These are phyloP conservation scores for Galerina sulciceps DNA, from an alignment of 768 basidiomycete genomes.

Conservation along the genomic window DNA sequence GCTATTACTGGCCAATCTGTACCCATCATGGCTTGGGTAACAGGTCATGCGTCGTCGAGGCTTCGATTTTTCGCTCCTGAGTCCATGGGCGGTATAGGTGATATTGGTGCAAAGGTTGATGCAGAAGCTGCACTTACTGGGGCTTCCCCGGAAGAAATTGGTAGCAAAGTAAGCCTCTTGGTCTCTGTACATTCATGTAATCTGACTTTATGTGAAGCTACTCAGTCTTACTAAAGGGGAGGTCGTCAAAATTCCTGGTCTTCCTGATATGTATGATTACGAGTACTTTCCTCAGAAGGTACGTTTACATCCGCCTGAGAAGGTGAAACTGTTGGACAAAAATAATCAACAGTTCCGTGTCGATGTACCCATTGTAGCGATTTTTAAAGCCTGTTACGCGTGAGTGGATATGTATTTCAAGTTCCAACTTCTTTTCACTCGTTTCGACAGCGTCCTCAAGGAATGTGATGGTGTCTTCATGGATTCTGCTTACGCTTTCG, in stretches of 20 bases:
- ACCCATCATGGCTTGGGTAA: conserved; percentile 8
- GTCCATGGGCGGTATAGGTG: conserved; percentile 5
- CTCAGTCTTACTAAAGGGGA: background rate
- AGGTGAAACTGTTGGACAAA: background rate
- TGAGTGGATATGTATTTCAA: background rate
- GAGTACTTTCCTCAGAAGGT: background rate
- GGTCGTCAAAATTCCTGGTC: background rate
- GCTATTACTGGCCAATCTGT: conserved; percentile 7
- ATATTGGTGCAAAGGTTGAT: conserved; percentile 5
- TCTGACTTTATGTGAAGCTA: background rate
- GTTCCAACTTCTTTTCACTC: background rate
- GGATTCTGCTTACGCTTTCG: background rate
- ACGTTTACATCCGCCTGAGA: background rate
- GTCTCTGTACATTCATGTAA: background rate
- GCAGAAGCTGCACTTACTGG: conserved; percentile 9
- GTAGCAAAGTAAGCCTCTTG: background rate
- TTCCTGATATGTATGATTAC: background rate
- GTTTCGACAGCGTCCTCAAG: conserved; percentile 1
- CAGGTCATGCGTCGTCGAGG: conserved; percentile 1
- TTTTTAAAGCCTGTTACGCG: background rate
- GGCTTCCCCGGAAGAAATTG: conserved; percentile 1
- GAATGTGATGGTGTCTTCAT: conserved; percentile 9
- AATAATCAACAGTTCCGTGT: background rate
- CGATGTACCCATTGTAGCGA: background rate
- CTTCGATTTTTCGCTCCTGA: conserved; percentile 4